These are phyloP conservation scores for Sphagnum magellanicum DNA, from an alignment of 228 moss, liverwort and hornwort genomes.

Conservation along the genomic window DNA sequence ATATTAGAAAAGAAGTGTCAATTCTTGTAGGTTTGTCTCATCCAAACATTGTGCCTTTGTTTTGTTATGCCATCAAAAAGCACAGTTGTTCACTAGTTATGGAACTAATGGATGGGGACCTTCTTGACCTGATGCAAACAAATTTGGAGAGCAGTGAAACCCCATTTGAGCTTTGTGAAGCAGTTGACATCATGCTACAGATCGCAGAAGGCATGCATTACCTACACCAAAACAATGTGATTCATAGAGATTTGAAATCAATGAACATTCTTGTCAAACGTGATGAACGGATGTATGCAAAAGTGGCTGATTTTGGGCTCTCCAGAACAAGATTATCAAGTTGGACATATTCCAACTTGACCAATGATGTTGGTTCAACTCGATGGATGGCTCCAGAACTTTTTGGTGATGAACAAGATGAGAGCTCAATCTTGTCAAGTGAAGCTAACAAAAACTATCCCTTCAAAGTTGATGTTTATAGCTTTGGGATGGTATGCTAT, in stretches of 20 bases:
- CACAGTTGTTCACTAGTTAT: background rate
- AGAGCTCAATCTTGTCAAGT: background rate
- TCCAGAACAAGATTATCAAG: background rate
- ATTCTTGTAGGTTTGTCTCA: background rate
- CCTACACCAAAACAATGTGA: background rate
- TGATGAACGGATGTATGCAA: background rate
- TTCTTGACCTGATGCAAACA: background rate
- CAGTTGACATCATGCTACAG: conserved; percentile 10
- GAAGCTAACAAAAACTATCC: no score
- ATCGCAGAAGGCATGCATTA: conserved; percentile 10
- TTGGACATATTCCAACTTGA: background rate
- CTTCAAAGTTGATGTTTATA: conserved; percentile 1
- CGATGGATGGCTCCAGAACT: conserved; percentile 5
- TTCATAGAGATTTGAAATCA: conserved; percentile 8
- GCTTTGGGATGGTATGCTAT: conserved; percentile 1
- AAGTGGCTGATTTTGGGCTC: conserved; percentile 1
- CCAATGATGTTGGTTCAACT: background rate
- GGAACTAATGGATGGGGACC: conserved; percentile 1
- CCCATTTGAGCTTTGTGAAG: conserved; percentile 2
- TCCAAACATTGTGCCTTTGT: conserved; percentile 2
- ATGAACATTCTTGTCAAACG: background rate
- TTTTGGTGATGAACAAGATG: background rate
- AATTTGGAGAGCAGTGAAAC: no score
- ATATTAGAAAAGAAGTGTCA: background rate
- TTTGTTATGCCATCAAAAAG: background rate